Conservation (phyloP, 129 eudicot genomes). For the Artemisia tridentata region DNA sequence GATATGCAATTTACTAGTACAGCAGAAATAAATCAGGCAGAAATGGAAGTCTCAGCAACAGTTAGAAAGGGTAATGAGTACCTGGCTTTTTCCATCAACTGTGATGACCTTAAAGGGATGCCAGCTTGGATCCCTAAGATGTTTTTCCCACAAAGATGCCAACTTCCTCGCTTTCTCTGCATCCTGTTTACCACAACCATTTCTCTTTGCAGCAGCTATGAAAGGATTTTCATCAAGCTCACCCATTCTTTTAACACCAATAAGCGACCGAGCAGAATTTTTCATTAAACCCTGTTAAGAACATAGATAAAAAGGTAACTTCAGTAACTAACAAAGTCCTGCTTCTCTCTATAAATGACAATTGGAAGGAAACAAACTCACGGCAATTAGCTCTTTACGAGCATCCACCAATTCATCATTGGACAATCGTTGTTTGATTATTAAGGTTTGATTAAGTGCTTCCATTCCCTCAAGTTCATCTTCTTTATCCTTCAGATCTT, state of each 20-base stretch:
- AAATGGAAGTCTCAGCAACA: too few relatives aligned
- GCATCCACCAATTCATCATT: constrained; percentile 79
- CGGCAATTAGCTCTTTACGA: constrained; percentile 57
- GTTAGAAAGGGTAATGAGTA: constrained; percentile 5
- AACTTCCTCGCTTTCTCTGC: constrained; percentile 16
- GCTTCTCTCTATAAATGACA: too few relatives aligned
- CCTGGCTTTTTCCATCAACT: constrained; percentile 28
- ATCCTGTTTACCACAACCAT: constrained; percentile 30
- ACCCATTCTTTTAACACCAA: constrained; percentile 80
- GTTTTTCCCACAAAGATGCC: constrained; percentile 45
- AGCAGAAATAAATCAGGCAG: too few relatives aligned
- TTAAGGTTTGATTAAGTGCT: constrained; percentile 43
- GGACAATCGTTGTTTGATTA: constrained; percentile 44
- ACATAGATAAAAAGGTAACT: too few relatives aligned
- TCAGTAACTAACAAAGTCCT: too few relatives aligned
- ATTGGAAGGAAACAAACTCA: constrained; percentile 25
- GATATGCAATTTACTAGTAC: too few relatives aligned
- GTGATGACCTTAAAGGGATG: constrained; percentile 73
- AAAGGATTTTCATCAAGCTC: constrained; percentile 56
- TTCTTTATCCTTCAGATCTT: constrained; percentile 52
- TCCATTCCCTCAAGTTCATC: constrained; percentile 50
- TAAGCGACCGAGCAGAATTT: constrained; percentile 18
- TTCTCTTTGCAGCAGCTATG: constrained; percentile 32
- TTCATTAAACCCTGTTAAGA: constrained; percentile 39
- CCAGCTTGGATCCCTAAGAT: constrained; percentile 74